phyloP scores from a whole-genome alignment of 2,329 filamentous ascomycete species.

The Phialophora chinensis region DNA sequence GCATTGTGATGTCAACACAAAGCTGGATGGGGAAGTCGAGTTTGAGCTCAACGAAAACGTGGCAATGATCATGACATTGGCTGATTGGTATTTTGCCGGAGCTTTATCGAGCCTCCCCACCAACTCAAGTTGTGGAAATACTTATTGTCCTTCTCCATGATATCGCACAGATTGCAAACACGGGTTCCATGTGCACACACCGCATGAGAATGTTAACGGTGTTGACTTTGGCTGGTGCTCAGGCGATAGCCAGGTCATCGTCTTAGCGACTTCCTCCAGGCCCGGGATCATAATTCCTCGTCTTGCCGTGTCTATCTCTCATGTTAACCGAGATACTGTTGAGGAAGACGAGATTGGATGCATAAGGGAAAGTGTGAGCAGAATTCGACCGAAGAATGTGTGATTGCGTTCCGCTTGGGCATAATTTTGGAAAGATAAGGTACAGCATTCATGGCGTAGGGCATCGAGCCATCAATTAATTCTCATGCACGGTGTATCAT shows the following conservation, averaged over 20 bases:
- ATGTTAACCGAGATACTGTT: background rate
- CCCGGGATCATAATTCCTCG: conserved; percentile 24
- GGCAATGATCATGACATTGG: background rate
- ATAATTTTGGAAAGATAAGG: background rate
- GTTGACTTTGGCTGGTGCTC: conserved; percentile 19
- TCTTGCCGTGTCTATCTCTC: conserved; percentile 25
- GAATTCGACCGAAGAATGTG: background rate
- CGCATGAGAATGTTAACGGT: conserved; percentile 26
- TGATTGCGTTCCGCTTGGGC: background rate
- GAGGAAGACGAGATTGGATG: background rate
- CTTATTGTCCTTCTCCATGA: background rate
- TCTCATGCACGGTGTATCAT: conserved; percentile 25
- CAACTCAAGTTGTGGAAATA: background rate
- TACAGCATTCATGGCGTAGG: background rate
- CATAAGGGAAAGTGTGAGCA: background rate
- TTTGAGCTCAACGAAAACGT: background rate
- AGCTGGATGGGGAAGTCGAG: background rate
- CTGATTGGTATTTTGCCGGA: background rate
- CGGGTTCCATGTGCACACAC: conserved; percentile 1
- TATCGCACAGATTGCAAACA: background rate
- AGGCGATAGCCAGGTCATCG: conserved; percentile 23
- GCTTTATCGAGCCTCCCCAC: background rate
- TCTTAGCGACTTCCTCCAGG: conserved; percentile 20
- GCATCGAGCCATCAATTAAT: background rate
- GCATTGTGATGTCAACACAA: conserved; percentile 22